Evolutionary conservation across 202 grass and related monocot species (phyloP).

Genomic region (Eragrostis tef): DNA sequence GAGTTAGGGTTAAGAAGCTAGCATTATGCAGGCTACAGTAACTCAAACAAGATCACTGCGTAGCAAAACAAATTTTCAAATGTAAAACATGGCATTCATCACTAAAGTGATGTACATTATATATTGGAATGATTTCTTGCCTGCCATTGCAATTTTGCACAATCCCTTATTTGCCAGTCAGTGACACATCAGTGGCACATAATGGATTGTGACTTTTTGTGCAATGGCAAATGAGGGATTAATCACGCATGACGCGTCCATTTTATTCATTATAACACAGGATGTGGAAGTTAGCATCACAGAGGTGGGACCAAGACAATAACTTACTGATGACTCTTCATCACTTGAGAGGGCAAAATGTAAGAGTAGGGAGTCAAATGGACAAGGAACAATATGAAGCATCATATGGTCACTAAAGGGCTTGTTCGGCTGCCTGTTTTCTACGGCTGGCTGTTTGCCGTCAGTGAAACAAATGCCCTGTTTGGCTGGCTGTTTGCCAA

Average conservation of each 20-base stretch:
- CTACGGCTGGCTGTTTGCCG: no score
- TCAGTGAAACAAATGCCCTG: no score
- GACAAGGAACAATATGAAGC: no score
- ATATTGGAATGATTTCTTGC: neutral
- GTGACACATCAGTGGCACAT: no score
- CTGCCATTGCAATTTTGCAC: no score
- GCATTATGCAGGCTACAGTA: neutral
- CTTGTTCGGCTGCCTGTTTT: no score
- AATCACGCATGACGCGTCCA: neutral
- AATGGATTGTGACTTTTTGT: no score
- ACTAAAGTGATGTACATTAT: neutral
- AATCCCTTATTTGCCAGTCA: no score
- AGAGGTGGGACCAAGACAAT: neutral
- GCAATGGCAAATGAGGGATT: no score
- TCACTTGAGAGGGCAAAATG: no score
- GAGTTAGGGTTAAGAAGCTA: constrained; percentile 10
- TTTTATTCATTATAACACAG: constrained; percentile 33
- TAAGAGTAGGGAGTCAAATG: no score
- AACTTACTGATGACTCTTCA: neutral
- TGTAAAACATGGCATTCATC: constrained; percentile 28
- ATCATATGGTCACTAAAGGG: constrained; percentile 20
- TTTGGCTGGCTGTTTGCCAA: no score
- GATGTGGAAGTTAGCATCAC: constrained; percentile 2
- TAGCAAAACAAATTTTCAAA: neutral
- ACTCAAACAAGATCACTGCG: constrained; percentile 1